Conservation (phyloP, 2,329 filamentous ascomycete species). For the Ceratocystis papillata region DNA sequence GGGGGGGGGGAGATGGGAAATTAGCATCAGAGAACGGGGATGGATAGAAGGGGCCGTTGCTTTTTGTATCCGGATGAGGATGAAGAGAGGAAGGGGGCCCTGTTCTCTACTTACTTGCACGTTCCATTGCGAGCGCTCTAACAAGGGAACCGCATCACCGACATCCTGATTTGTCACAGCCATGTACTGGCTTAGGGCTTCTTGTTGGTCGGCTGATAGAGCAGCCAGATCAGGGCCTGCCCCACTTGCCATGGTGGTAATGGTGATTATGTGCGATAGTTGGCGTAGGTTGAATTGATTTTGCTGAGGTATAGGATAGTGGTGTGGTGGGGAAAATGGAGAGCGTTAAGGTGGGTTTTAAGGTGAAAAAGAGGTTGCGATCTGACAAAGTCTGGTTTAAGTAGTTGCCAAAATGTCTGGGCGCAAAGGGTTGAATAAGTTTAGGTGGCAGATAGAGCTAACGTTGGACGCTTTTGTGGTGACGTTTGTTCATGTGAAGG, state of each 20-base stretch:
- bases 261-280: not conserved
- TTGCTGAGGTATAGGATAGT: not conserved
- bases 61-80: not conserved
- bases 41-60: not conserved
- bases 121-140: slow-evolving; percentile 90
- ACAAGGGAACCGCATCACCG: slow-evolving; percentile 62
- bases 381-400: not conserved
- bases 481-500: slow-evolving; percentile 10
- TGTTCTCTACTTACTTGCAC: slow-evolving; percentile 55
- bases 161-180: slow-evolving; percentile 76
- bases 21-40: not conserved
- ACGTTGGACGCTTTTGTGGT: not conserved
- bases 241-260: slow-evolving; percentile 27
- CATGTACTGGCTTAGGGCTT: slow-evolving; percentile 77
- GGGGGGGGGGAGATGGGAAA: not conserved
- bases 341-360: too few relatives aligned
- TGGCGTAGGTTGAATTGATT: too few relatives aligned
- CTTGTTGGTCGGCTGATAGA: slow-evolving; percentile 60
- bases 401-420: not conserved
- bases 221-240: slow-evolving; percentile 53
- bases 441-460: slow-evolving; percentile 3
- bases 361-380: not conserved
- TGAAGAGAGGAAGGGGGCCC: not conserved
- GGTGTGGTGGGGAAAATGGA: not conserved
- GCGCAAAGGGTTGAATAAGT: slow-evolving; percentile 1